Base-by-base conservation (phyloP, 1,284 basidiomycete species). In the Ceratobasidium papillatum region DNA sequence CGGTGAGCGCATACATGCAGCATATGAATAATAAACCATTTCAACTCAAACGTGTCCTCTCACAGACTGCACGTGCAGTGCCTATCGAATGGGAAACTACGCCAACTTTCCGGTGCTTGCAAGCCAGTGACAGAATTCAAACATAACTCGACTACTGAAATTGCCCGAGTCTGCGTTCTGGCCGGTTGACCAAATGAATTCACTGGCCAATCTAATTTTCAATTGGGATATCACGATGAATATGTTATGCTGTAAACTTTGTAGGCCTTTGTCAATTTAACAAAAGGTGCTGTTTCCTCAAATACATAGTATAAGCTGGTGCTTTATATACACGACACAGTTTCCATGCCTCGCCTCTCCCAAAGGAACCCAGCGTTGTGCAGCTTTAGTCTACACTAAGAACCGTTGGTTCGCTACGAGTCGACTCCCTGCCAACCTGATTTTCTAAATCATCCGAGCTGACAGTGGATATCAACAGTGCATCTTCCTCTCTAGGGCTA, bases 1-100 rank as follows among this genome's bases (percentile, higher is more conserved):
- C 79, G 65, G 80, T 81, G 61, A 30, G 81, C 78, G 25, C 22
- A 54, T 56, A 30, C 3, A n/a, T 12, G 14, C 11, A n/a, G 41
- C 25, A 22, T 0, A 38, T 61, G 41, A 34, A n/a, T n/a, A 47
- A 32, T 63, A 75, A 58, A 77, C 74, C 25, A 51, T 45, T n/a
- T 19, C 1, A 7, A 17, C 43, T 72, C 43, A 75, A 59, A 1
- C 7, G 25, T 2, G 36, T 22, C 51, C 25, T 52, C 25, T 73
- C 25, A 27, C 56, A 81, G 80, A 76, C 77, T 7, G 74, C 78
- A 22, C 81, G 81, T 62, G 78, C 78, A 0, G 47, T 62, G 22
- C 80, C 81, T 0, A 80, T 83, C 73, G 54, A 74, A 9, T 83
- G 82, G 82, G 79, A 79, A 8, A 79, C 81, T 12, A 78, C 80